Base-by-base conservation (phyloP, 768 basidiomycete genomes). In the Mycena metata region DNA sequence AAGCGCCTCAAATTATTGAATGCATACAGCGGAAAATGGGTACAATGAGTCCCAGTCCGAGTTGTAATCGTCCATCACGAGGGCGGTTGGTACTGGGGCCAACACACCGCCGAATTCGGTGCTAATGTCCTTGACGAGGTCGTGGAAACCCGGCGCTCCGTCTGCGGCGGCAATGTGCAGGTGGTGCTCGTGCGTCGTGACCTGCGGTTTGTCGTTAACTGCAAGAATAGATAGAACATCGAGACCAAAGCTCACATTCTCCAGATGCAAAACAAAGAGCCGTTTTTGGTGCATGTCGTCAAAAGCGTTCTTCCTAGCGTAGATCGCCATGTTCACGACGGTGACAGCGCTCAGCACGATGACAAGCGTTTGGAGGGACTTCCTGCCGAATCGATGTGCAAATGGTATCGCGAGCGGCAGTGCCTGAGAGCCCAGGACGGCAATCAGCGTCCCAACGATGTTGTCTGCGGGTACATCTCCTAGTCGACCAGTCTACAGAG, bases 381-480 rank as follows among this genome's bases (percentile, higher is more conserved):
- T 71, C 7, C 69, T 80, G 3, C 88, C 85, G 76, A 92, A 92
- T 17, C 94, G 88, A 69, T 95, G 93, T 7, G 88, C 84, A 73
- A 98, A 91, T 0, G 96, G 91, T 5, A 91, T 65, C 1, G 81
- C 73, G 16, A 91, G 84, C 2, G 94, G 92, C 13, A 91, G 71
- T 7, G 84, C 79, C 39, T 91, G 84, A 39, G 88, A 82, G 5
- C 87, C 85, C 3, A 91, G 76, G 35, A 86, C 74, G 0, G 91
- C 80, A 6, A 94, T 87, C 36, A 96, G 87, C 4, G 90, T 88
- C 0, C 94, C 96, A 42, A 98, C 92, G 74, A 98, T 91, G 75
- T 92, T 88, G 69, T 99, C 97, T 2, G 91, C 90, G 0, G 97
- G 96, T 0, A 92, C 94, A 43, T 93, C 91, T 39, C 95, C 94